These are phyloP conservation scores for Escallonia rubra DNA, from an alignment of 129 eudicot genomes.

Conservation along the genomic window DNA sequence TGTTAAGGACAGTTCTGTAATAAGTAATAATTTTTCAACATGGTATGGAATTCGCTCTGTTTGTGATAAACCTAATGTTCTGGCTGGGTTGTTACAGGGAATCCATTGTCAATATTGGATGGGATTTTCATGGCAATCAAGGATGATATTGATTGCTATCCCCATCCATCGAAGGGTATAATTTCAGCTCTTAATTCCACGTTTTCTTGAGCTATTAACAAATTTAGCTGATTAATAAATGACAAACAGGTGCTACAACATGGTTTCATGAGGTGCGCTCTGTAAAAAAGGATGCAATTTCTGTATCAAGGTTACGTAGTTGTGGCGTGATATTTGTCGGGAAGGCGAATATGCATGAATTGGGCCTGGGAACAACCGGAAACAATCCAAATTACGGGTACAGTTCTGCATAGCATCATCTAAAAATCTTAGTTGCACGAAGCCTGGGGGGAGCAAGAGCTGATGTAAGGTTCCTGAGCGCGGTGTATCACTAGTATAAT, in stretches of 20 bases:
- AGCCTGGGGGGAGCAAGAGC: no score
- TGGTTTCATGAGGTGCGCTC: constrained; percentile 80
- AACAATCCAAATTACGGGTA: constrained; percentile 93
- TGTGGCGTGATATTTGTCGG: constrained; percentile 94
- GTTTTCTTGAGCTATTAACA: constrained; percentile 8
- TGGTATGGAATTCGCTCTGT: no score
- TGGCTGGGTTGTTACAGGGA: constrained; percentile 50
- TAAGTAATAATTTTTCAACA: no score
- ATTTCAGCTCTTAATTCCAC: background rate
- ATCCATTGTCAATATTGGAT: constrained; percentile 76
- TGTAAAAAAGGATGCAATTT: constrained; percentile 74
- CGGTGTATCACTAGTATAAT: no score
- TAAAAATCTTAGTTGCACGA: no score
- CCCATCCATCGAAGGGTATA: constrained; percentile 79
- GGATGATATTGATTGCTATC: constrained; percentile 88
- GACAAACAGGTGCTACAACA: constrained; percentile 72
- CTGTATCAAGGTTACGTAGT: constrained; percentile 72
- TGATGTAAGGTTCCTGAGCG: no score
- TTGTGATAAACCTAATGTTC: background rate
- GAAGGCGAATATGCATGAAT: constrained; percentile 98
- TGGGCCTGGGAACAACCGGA: constrained; percentile 98
- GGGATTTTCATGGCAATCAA: constrained; percentile 92
- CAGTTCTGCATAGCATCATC: no score
- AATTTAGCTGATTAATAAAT: constrained; percentile 18
- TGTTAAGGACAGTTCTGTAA: no score